These are phyloP conservation scores for Fusarium keratoplasticum DNA, from an alignment of 2,329 filamentous ascomycete genomes.

Conservation along the genomic window DNA sequence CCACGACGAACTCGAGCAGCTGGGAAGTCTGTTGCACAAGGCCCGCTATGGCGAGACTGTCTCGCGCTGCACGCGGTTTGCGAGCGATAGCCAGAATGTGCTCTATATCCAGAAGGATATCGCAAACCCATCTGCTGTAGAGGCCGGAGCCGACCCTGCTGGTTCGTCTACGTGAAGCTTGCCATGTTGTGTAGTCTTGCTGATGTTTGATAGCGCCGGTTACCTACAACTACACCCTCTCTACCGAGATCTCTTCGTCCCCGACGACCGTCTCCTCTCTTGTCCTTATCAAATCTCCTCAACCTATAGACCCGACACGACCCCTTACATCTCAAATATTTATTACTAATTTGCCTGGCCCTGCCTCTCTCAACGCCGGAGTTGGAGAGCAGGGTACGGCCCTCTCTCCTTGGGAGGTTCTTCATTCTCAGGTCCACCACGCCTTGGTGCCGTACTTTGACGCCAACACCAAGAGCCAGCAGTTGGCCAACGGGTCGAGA, in stretches of 20 bases:
- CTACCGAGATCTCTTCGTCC: conserved; percentile 83
- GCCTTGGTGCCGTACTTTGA: conserved; percentile 97
- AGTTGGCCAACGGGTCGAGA: conserved; percentile 72
- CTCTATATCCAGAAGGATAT: conserved; percentile 93
- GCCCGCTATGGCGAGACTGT: conserved; percentile 81
- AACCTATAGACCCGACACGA: conserved; percentile 84
- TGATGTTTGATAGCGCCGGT: conserved; percentile 51
- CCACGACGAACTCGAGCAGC: conserved; percentile 80
- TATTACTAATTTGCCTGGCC: conserved; percentile 90
- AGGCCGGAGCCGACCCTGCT: conserved; percentile 60
- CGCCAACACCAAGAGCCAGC: conserved; percentile 88
- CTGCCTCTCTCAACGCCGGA: conserved; percentile 75
- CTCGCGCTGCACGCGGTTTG: conserved; percentile 89
- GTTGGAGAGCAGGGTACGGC: conserved; percentile 77
- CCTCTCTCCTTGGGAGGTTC: conserved; percentile 88
- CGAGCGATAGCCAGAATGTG: conserved; percentile 85
- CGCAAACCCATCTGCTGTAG: conserved; percentile 62
- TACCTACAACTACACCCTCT: conserved; percentile 81
- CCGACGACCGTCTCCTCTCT: conserved; percentile 87
- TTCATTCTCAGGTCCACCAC: conserved; percentile 92
- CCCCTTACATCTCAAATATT: conserved; percentile 91
- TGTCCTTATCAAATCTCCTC: conserved; percentile 88
- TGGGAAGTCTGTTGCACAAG: conserved; percentile 85
- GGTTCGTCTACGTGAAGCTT: conserved; percentile 50
- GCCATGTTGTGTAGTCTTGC: not conserved